Evolutionary conservation across 2,329 filamentous ascomycete genomes (phyloP), one percentile per base, ranked within the genome.

Genomic region (Aureobasidium sp.): DNA sequence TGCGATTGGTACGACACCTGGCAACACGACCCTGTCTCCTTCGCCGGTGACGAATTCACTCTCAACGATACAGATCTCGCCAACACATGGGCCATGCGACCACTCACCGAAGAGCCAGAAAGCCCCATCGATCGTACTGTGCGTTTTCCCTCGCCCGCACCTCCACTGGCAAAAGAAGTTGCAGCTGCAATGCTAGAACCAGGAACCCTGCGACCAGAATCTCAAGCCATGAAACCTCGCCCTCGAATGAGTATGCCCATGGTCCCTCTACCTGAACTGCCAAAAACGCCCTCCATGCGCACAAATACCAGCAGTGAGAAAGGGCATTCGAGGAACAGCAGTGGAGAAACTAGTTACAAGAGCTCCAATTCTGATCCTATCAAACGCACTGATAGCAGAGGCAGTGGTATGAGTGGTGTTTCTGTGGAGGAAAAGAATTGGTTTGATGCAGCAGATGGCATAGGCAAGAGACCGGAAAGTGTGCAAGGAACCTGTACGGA

Each of bases 1-100:
- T 73, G 74, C 52, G 70, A 71, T 45, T 78, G 73, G 67, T 77
- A 79, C 54, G 70, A 74, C 24, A 70, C 69, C 3, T 73, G 77
- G 50, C 72, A 72, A 15, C 69, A 76, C n/a, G 69, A 70, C 5
- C 1, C 49, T 2, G 47, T 53, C 3, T 35, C 40, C 11, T 61
- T 53, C 22, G 59, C 59, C 0, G 8, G 9, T 1, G 59, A 61
- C 31, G 37, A 45, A 4, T 61, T 61, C 12, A 31, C 1, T 2
- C 14, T 53, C 2, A 48, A 44, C 19, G 48, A 35, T 1, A 31
- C 22, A 17, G 24, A 53, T 12, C 9, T 31, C 1, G n/a, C 14
- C 3, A 22, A 6, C 9, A 44, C 48, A 7, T 49, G 35, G 31
- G 56, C 44, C 2, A 31, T 59, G 33, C 14, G 1, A 1, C 31